Evolutionary conservation across 768 basidiomycete genomes (phyloP).

Genomic region (Rhodotorula paludigena): DNA sequence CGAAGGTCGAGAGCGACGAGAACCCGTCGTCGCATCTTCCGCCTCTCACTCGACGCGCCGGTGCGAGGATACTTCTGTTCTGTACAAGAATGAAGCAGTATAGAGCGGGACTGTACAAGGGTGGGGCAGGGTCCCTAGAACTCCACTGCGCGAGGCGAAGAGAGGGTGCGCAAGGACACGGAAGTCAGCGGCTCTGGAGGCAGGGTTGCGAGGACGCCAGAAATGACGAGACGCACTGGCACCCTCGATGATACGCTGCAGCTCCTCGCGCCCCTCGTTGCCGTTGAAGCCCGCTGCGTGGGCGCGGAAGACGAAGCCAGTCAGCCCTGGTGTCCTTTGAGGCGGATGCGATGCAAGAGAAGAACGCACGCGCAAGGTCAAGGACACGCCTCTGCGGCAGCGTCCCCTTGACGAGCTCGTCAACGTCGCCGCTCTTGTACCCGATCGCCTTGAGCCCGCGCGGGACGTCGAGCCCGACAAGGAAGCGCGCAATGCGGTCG

Average conservation of each 20-base stretch:
- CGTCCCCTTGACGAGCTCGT: conserved; percentile 79
- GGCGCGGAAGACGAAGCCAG: neutral
- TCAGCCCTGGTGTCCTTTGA: too few relatives aligned
- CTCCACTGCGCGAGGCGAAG: conserved; percentile 1
- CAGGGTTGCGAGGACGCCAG: neutral
- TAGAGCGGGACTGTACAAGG: too few relatives aligned
- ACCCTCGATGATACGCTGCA: conserved; percentile 30
- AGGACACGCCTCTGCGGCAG: conserved; percentile 86
- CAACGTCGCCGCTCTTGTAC: conserved; percentile 58
- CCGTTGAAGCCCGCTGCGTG: conserved; percentile 25
- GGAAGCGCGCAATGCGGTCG: conserved; percentile 81
- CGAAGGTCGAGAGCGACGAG: neutral
- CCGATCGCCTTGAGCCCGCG: conserved; percentile 79
- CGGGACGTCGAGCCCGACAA: conserved; percentile 76
- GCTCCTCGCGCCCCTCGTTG: conserved; percentile 32
- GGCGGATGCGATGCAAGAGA: too few relatives aligned
- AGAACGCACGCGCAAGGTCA: conserved; percentile 79
- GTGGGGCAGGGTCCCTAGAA: conserved; percentile 2
- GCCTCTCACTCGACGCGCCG: too few relatives aligned
- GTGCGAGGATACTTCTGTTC: neutral
- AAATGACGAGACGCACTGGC: conserved; percentile 11
- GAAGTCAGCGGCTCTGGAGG: too few relatives aligned
- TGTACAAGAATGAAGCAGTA: neutral
- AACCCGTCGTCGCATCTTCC: too few relatives aligned
- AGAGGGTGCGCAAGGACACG: too few relatives aligned